phyloP scores from a whole-genome alignment of 2,329 filamentous ascomycete species.

The Myrmaecium sp. region DNA sequence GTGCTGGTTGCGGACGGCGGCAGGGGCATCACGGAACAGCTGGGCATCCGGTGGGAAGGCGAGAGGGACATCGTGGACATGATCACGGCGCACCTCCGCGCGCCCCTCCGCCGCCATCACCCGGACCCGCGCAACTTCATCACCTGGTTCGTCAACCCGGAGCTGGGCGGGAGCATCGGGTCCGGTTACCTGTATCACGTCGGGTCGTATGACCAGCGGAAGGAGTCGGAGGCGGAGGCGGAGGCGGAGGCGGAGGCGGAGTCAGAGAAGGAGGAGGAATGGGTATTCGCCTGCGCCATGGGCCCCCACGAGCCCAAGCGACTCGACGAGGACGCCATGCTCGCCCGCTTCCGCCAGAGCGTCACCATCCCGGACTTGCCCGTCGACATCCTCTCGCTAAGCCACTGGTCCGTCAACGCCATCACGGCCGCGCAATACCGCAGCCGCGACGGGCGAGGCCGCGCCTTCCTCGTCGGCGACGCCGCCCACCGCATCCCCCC shows the following conservation, averaged over 20 bases:
- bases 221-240: constrained; percentile 9
- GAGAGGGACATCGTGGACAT: constrained; percentile 17
- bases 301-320: constrained; percentile 9
- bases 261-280: constrained; percentile 11
- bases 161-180: constrained; percentile 15
- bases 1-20: constrained; percentile 20
- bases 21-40: constrained; percentile 11
- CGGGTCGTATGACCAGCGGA: constrained; percentile 14
- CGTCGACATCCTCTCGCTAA: constrained; percentile 14
- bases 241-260: too few species aligned
- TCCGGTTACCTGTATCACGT: constrained; percentile 20
- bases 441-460: constrained; percentile 4
- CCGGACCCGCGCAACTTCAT: constrained; percentile 16
- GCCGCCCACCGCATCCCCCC: constrained; percentile 21
- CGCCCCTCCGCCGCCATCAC: constrained; percentile 11
- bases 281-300: constrained; percentile 15
- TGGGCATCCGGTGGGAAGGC: constrained; percentile 15
- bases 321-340: constrained; percentile 10
- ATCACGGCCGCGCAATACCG: constrained; percentile 13
- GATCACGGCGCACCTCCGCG: constrained; percentile 16
- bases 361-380: constrained; percentile 14
- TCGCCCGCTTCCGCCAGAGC: constrained; percentile 11
- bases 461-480: constrained; percentile 21
- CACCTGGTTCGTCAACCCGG: constrained; percentile 19
- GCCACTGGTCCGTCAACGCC: constrained; percentile 17